These are phyloP conservation scores for Punica granatum DNA, from an alignment of 345 rosid species.

Conservation along the genomic window DNA sequence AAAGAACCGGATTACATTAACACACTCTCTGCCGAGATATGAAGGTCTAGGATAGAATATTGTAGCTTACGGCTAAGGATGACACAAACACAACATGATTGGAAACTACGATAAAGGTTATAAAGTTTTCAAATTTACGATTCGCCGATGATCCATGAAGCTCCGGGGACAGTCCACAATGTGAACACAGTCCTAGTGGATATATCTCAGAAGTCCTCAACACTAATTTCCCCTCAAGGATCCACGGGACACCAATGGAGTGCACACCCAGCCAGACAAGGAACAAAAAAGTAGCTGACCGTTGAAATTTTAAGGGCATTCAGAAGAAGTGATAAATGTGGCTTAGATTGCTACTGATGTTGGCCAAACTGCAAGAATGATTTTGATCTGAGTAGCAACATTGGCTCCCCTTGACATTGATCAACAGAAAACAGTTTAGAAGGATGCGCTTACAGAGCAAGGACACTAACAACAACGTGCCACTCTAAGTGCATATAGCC, in stretches of 20 bases:
- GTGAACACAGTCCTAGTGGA: not conserved
- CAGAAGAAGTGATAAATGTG: not conserved
- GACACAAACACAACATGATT: not conserved
- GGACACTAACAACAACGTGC: not conserved
- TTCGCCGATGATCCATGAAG: not conserved
- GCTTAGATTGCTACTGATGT: not conserved
- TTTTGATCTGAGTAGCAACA: not conserved
- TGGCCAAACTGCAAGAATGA: not conserved
- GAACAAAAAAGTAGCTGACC: not conserved
- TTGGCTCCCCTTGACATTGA: not conserved
- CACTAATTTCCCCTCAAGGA: not conserved
- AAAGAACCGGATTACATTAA: not conserved
- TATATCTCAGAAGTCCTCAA: not conserved
- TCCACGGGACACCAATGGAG: not conserved
- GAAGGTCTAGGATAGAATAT: not conserved
- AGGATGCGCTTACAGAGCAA: not conserved
- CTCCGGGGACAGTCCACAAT: not conserved
- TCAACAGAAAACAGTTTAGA: not conserved
- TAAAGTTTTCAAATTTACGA: not conserved
- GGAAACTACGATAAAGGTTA: not conserved
- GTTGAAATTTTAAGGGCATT: constrained; percentile 3
- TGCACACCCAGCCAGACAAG: not conserved
- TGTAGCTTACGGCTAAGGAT: not conserved
- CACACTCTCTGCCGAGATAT: not conserved
- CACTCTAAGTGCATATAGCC: not conserved